Base-by-base conservation (phyloP, 108 stramenopile genomes). In the Cyclostephanos invisitatus region DNA sequence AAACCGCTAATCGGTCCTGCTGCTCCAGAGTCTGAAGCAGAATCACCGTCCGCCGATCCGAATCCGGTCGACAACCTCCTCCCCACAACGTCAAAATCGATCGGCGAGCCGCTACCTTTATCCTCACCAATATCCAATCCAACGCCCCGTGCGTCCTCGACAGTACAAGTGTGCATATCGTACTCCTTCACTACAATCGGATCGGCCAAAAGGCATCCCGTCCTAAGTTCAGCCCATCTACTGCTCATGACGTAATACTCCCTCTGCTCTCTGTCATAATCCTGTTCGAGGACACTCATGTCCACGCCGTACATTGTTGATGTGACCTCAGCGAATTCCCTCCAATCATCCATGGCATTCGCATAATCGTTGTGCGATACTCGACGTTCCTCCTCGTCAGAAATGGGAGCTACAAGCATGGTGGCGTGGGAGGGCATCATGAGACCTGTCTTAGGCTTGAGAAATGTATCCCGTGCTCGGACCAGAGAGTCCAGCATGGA, bases 401-500 rank as follows among this genome's bases (percentile, higher is more conserved):
- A 53, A 50, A 98, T 85, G 38, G 97, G 97, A 4, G 95, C 95
- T 65, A 95, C 64, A 67, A 90, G 93, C 97, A 99, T 97, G 80
- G 96, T 95, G 56, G 89, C 85, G 51, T 96, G 96, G 22, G 90
- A 91, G 44, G 98, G 98, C 69, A 98, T 93, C 97, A 99, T 97
- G 46, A 95, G 73, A 28, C 97, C 97, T 12, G 89, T 97, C 17
- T 82, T 76, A 7, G 85, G 83, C 77, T 93, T 94, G 44, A 97
- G 70, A 75, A 91, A 97, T 66, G 87, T 91, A 79, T 99, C 96
- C 29, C 98, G 80, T 8, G 96, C 97, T 15, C 93, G 87, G 51
- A 99, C 83, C 14, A 99, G 64, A 14, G 93, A 93, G 83, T 99
- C 98, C 56, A 99, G 80, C 98, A 99, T 99, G 56, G 86, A 88